Base-by-base conservation (phyloP, 345 rosid genomes). In the Brassica juncea region DNA sequence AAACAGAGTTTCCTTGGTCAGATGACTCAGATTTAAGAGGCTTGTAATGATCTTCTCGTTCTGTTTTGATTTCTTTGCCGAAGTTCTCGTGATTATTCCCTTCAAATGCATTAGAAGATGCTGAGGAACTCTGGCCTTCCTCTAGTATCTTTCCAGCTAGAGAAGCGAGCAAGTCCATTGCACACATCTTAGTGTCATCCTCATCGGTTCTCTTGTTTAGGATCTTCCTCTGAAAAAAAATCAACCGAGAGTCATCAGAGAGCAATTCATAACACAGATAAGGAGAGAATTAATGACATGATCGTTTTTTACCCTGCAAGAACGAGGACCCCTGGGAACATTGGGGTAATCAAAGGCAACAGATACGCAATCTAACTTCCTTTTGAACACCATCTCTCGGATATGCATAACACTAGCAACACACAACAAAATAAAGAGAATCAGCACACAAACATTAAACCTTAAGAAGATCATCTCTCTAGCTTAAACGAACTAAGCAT, bases 261-360 rank as follows among this genome's bases (percentile, higher is more conserved):
- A 39, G 57, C 27, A 81, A 71, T 25, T 75, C 68, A 62, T 44
- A 69, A 64, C 8, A 39, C 4, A 70, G 6, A 66, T 19, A 66
- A 71, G 59, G 58, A 1, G 16, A 27, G 72, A 30, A 35, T 39
- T 31, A 49, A 49, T n/a, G 19, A 49, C 11, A 44, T 34, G 65
- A 66, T 15, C 61, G 42, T 76, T 78, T 81, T 80, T 78, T 84
- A 95, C 99, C 87, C 97, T 88, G 61, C 86, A 82, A 2, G 99
- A 93, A 83, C 99, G 93, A 60, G 98, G 98, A 82, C 85, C 97
- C 68, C 85, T 88, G 23, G 99, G 99, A 71, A 95, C 58, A 10
- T 68, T 73, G 14, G 87, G 85, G 64, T 88, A 82, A 30, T 81
- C 85, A 86, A 95, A 90, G 68, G 88, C 89, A 78, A 80, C 82